phyloP scores from a whole-genome alignment of 2,329 filamentous ascomycete species.

The Helotiales sp. region DNA sequence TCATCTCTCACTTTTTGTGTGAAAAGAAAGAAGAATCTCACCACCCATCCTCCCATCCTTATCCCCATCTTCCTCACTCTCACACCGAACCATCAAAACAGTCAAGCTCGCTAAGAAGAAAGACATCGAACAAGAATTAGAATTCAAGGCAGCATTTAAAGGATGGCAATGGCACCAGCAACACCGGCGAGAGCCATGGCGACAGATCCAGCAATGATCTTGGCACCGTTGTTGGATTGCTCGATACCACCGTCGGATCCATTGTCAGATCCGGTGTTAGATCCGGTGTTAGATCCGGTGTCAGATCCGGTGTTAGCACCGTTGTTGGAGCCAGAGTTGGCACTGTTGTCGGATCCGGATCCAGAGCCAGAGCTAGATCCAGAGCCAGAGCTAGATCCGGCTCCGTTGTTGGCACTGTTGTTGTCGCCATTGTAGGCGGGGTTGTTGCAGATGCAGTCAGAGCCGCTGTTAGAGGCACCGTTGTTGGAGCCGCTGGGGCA shows the following conservation, averaged over 20 bases:
- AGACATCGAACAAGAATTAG: neutral
- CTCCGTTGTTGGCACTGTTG: neutral
- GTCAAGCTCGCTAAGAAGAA: neutral
- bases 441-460: neutral
- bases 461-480: neutral
- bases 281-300: neutral
- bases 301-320: neutral
- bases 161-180: neutral
- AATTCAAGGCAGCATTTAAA: neutral
- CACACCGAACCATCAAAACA: neutral
- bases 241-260: neutral
- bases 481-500: neutral
- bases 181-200: neutral
- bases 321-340: neutral
- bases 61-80: neutral
- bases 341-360: neutral
- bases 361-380: neutral
- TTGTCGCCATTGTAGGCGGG: neutral
- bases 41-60: neutral
- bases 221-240: neutral
- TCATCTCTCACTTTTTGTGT: neutral
- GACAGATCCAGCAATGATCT: neutral
- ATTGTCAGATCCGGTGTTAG: neutral
- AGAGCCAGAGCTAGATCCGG: neutral
- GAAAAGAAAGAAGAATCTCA: neutral